A percentile compares a stretch with the other conserved stretches of the same genome.
phyloP scores from a whole-genome alignment of 192 early-diverging fungal genomes.

The Coemansia sp. region DNA sequence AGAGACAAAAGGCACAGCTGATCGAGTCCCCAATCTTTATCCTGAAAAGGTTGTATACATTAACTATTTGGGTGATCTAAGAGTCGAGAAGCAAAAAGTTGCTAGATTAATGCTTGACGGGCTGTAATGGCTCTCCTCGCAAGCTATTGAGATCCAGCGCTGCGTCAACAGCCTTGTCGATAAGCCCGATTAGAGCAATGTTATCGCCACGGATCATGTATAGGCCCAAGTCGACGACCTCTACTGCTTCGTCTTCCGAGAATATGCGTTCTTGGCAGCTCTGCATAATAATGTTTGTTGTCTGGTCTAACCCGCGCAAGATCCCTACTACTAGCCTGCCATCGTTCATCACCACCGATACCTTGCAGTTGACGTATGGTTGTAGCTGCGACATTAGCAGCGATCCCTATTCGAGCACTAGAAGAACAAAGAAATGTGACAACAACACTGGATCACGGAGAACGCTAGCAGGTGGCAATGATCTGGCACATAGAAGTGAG shows the following conservation, averaged over 20 bases:
- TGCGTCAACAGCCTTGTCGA: conserved; percentile 40
- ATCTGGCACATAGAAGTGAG: background rate
- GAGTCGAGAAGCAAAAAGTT: background rate
- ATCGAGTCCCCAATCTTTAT: background rate
- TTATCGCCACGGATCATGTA: conserved; percentile 58
- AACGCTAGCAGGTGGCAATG: background rate
- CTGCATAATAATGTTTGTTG: conserved; percentile 56
- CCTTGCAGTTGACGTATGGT: conserved; percentile 38
- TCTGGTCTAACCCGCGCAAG: conserved; percentile 56
- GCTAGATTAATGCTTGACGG: conserved; percentile 23
- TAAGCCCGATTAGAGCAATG: conserved; percentile 48
- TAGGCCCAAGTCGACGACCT: conserved; percentile 51
- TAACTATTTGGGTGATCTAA: background rate
- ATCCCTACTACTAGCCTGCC: conserved; percentile 49
- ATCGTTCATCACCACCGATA: conserved; percentile 46
- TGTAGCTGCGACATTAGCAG: conserved; percentile 48
- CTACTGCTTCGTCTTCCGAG: conserved; percentile 54
- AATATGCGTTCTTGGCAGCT: conserved; percentile 56
- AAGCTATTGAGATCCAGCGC: conserved; percentile 30
- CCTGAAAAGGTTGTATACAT: background rate
- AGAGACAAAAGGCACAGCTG: background rate
- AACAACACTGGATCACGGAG: background rate
- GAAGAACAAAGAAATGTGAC: background rate
- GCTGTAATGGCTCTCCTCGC: conserved; percentile 18
- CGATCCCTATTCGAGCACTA: background rate